phyloP scores from a whole-genome alignment of 768 basidiomycete genomes.

The Multifurca ochricompacta region DNA sequence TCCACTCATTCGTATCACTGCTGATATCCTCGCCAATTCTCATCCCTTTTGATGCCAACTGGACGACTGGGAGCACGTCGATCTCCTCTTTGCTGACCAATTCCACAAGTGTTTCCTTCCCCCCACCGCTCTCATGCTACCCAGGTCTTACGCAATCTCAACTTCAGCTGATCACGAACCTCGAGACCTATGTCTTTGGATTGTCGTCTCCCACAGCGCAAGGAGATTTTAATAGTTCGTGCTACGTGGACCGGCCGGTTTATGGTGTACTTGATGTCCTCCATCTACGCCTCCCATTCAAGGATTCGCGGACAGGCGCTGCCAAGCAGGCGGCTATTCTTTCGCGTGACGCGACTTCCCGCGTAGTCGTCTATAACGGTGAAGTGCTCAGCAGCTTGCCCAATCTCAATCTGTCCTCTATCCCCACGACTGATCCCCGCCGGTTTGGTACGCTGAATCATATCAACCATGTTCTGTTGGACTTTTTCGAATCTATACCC shows the following conservation, averaged over 20 bases:
- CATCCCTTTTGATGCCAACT: conserved; percentile 50
- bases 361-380: conserved; percentile 46
- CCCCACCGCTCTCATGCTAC: conserved; percentile 54
- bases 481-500: conserved; percentile 47
- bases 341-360: conserved; percentile 35
- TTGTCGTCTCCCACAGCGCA: conserved; percentile 31
- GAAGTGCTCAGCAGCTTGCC: conserved; percentile 43
- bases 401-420: conserved; percentile 29
- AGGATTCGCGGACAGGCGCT: conserved; percentile 35
- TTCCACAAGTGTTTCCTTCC: conserved; percentile 39
- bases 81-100: conserved; percentile 36
- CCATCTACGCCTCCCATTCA: conserved; percentile 50
- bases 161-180: conserved; percentile 34
- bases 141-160: conserved; percentile 40
- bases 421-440: conserved; percentile 37
- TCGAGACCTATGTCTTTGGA: conserved; percentile 48
- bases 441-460: conserved; percentile 49
- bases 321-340: conserved; percentile 46
- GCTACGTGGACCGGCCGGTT: conserved; percentile 50
- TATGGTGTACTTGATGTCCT: conserved; percentile 56
- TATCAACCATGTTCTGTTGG: conserved; percentile 49
- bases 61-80: conserved; percentile 24
- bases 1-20: conserved; percentile 40
- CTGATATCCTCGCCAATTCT: conserved; percentile 41
- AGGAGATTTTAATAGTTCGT: conserved; percentile 38